A percentile compares a stretch with the other conserved stretches of the same genome.
phyloP scores from a whole-genome alignment of 306 rosid genomes.

The Fragaria nilgerrensis region DNA sequence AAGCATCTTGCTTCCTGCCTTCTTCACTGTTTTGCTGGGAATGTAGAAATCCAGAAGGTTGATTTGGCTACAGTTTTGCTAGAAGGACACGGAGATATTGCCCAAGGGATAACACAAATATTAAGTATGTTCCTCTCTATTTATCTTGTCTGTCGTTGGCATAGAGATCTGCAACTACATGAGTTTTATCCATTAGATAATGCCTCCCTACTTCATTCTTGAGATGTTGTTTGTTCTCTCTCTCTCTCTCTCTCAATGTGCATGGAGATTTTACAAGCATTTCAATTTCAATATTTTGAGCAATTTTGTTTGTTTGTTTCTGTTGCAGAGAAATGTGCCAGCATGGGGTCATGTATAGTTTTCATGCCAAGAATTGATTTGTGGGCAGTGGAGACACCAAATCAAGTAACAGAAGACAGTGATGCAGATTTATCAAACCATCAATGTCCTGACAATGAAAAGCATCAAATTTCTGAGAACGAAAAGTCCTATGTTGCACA shows the following conservation, averaged over 20 bases:
- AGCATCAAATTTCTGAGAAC: conserved; percentile 27
- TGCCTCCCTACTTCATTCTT: too few relatives aligned
- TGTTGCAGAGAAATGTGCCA: conserved; percentile 79
- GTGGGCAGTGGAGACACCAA: conserved; percentile 70
- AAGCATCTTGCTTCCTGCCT: conserved; percentile 95
- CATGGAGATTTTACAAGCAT: background rate
- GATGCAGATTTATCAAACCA: conserved; percentile 38
- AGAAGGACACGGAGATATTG: conserved; percentile 89
- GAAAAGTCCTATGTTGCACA: conserved; percentile 28
- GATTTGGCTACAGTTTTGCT: conserved; percentile 93
- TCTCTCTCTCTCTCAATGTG: background rate
- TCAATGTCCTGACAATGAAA: conserved; percentile 26
- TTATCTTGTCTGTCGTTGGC: conserved; percentile 11
- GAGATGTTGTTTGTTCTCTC: too few relatives aligned
- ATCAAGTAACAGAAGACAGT: conserved; percentile 41
- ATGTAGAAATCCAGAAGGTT: conserved; percentile 68
- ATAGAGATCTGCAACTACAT: background rate
- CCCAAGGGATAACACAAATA: conserved; percentile 78
- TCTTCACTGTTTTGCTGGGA: conserved; percentile 78
- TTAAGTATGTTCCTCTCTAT: conserved; percentile 53
- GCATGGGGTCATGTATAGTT: conserved; percentile 51
- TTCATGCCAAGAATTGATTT: conserved; percentile 96
- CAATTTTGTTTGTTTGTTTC: conserved; percentile 1
- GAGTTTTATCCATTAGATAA: too few relatives aligned
- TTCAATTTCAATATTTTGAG: background rate